Evolutionary conservation across 371 early-diverging fungal genomes (phyloP).

Genomic region (Quaeritorhiza haematococci): DNA sequence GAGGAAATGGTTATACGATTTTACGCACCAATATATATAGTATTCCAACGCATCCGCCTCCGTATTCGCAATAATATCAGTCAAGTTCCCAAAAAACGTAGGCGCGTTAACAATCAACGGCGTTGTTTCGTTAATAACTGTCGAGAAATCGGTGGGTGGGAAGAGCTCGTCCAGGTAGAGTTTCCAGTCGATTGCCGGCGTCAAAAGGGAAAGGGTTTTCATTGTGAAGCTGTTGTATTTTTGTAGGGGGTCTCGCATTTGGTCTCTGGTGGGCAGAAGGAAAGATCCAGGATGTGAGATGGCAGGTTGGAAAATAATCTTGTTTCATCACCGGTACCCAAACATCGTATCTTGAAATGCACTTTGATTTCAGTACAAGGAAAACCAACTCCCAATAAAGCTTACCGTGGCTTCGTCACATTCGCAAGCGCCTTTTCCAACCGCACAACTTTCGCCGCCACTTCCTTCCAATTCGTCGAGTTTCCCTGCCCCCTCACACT

Average conservation of each 20-base stretch:
- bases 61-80: neutral
- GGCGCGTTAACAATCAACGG: constrained; percentile 11
- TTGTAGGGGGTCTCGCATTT: constrained; percentile 7
- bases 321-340: too few relatives aligned
- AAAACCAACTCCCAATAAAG: too few relatives aligned
- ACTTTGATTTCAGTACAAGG: too few relatives aligned
- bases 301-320: too few relatives aligned
- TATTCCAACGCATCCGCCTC: constrained; percentile 3
- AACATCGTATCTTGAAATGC: too few relatives aligned
- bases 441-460: constrained; percentile 13
- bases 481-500: too few relatives aligned
- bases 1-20: too few relatives aligned
- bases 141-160: neutral
- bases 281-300: too few relatives aligned
- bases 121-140: constrained; percentile 1
- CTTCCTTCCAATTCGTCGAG: neutral
- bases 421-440: too few relatives aligned
- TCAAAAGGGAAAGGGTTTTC: neutral
- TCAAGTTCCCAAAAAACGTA: constrained; percentile 6
- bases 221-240: constrained; percentile 13
- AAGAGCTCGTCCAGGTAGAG: constrained; percentile 7
- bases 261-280: too few relatives aligned
- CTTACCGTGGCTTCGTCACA: too few relatives aligned
- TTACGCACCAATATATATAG: constrained; percentile 9
- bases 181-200: constrained; percentile 12